A percentile compares a stretch with the other conserved stretches of the same genome.
These are phyloP conservation scores for Fusarium sp. DNA, from an alignment of 2,329 filamentous ascomycete species.

Conservation along the genomic window DNA sequence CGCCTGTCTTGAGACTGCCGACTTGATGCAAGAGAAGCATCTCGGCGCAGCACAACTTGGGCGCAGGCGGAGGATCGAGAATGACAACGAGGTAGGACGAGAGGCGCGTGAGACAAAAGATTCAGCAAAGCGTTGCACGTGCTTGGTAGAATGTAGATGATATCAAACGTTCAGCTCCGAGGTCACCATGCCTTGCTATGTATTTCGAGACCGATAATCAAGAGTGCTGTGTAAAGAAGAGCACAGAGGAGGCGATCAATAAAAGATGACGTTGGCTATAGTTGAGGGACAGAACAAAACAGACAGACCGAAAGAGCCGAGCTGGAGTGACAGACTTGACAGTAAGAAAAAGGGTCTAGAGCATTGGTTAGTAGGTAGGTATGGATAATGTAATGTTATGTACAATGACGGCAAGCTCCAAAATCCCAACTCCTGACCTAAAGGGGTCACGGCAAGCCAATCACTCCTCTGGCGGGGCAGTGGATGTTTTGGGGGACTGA, in stretches of 20 bases:
- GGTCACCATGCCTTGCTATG: slow-evolving; percentile 40
- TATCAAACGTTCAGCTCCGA: slow-evolving; percentile 34
- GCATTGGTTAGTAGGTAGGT: neutral
- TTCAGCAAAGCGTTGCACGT: slow-evolving; percentile 10
- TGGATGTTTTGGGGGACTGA: slow-evolving; percentile 24
- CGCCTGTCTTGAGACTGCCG: slow-evolving; percentile 91
- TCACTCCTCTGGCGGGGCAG: slow-evolving; percentile 25
- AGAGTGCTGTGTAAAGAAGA: neutral
- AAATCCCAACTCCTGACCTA: slow-evolving; percentile 11
- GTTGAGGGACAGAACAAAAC: slow-evolving; percentile 3
- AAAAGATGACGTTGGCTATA: neutral
- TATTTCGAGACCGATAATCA: neutral
- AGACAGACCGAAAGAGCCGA: slow-evolving; percentile 30
- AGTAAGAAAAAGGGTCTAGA: slow-evolving; percentile 36
- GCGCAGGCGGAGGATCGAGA: slow-evolving; percentile 11
- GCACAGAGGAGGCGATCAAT: neutral
- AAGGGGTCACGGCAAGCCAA: slow-evolving; percentile 24
- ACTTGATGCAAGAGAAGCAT: slow-evolving; percentile 95
- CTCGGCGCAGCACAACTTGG: slow-evolving; percentile 27
- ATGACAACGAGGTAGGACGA: slow-evolving; percentile 4
- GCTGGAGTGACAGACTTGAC: neutral
- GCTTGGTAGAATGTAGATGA: slow-evolving; percentile 15
- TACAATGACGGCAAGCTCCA: slow-evolving; percentile 43
- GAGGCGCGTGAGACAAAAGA: neutral
- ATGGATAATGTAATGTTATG: slow-evolving; percentile 20